A percentile compares a stretch with the other conserved stretches of the same genome.
Evolutionary conservation across 2,329 filamentous ascomycete species (phyloP).

Genomic region (Pseudopithomyces chartarum): DNA sequence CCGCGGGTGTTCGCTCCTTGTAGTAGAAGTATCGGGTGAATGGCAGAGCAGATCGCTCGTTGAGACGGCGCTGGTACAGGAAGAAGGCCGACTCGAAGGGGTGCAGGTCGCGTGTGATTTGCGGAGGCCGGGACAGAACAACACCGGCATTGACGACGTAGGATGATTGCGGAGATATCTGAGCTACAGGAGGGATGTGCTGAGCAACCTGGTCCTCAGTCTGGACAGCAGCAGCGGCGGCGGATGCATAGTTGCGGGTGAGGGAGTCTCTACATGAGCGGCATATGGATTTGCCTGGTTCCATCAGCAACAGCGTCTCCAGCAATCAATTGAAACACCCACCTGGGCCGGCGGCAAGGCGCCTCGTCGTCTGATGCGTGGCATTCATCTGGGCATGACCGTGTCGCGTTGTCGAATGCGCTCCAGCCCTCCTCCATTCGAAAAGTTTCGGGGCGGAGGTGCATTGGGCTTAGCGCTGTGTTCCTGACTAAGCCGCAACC

Average conservation of each 20-base stretch:
- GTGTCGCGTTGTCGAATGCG: slow-evolving; percentile 17
- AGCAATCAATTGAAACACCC: slow-evolving; percentile 15
- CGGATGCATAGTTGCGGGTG: slow-evolving; percentile 41
- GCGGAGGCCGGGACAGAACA: slow-evolving; percentile 84
- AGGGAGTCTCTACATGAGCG: slow-evolving; percentile 51
- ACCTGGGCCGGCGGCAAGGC: slow-evolving; percentile 49
- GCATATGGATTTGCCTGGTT: slow-evolving; percentile 50
- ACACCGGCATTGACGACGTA: slow-evolving; percentile 65
- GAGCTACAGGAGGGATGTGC: slow-evolving; percentile 41
- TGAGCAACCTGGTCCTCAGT: slow-evolving; percentile 33
- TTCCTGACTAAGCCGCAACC: slow-evolving; percentile 17
- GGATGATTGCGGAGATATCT: slow-evolving; percentile 48
- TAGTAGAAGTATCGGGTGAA: slow-evolving; percentile 95
- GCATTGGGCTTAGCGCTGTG: slow-evolving; percentile 32
- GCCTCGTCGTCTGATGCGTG: slow-evolving; percentile 52
- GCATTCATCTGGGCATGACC: slow-evolving; percentile 46
- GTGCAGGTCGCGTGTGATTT: slow-evolving; percentile 81
- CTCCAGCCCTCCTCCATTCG: slow-evolving; percentile 14
- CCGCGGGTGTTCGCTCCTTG: slow-evolving; percentile 83
- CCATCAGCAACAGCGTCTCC: slow-evolving; percentile 28
- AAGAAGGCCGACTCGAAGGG: slow-evolving; percentile 92
- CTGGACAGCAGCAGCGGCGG: slow-evolving; percentile 44
- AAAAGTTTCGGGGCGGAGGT: slow-evolving; percentile 40
- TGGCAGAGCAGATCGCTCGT: slow-evolving; percentile 85
- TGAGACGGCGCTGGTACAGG: slow-evolving; percentile 96